Percentiles rank a stretch among this genome's conserved stretches.
Evolutionary conservation across 164 flowering plant species (phyloP).

Genomic region (Buxus sempervirens): DNA sequence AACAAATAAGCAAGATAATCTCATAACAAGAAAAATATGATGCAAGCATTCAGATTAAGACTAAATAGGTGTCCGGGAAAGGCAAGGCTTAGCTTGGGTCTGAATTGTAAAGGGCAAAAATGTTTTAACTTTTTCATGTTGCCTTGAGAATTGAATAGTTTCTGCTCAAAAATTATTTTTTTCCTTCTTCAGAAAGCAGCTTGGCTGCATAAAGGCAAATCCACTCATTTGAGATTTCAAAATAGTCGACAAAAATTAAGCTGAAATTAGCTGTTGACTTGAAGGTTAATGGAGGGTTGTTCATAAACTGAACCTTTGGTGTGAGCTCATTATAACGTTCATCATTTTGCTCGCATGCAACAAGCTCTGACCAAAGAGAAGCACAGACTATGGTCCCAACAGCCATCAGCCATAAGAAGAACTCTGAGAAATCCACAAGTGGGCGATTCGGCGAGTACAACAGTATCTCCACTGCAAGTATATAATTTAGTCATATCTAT

Average conservation of each 20-base stretch:
- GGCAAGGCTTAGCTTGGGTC: too few species aligned
- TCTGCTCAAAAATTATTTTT: too few species aligned
- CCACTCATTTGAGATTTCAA: too few species aligned
- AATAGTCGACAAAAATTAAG: too few species aligned
- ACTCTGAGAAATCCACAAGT: constrained; percentile 52
- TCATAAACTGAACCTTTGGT: constrained; percentile 44
- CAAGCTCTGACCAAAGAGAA: constrained; percentile 70
- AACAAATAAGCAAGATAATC: too few species aligned
- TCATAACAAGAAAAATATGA: neutral
- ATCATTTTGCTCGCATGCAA: constrained; percentile 39
- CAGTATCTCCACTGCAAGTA: constrained; percentile 64
- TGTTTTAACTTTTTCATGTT: too few species aligned
- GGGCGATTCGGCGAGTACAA: constrained; percentile 70
- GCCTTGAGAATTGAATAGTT: too few species aligned
- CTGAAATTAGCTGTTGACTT: neutral
- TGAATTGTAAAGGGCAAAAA: too few species aligned
- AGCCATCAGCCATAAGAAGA: constrained; percentile 81
- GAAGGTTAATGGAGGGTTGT: neutral
- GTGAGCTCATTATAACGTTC: constrained; percentile 63
- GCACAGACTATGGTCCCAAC: constrained; percentile 79
- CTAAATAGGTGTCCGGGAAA: too few species aligned
- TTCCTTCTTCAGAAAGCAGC: too few species aligned
- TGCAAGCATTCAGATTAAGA: neutral
- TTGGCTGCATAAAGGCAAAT: too few species aligned
- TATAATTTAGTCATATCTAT: neutral